Conservation (phyloP, 2,329 filamentous ascomycete genomes). For the Huntiella savannae region DNA sequence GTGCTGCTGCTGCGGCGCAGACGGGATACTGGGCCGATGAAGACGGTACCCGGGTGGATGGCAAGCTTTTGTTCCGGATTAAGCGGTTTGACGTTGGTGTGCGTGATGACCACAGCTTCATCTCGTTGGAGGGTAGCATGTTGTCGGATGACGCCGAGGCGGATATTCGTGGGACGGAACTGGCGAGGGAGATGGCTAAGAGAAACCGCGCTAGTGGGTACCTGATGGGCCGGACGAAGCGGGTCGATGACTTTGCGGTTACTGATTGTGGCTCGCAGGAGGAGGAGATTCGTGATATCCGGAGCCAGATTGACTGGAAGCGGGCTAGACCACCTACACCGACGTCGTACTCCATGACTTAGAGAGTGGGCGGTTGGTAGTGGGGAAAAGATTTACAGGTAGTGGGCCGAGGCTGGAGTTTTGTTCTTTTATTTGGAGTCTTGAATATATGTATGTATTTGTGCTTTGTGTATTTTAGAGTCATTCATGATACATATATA, state of each 20-base stretch:
- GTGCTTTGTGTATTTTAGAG: no score
- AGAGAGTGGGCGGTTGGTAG: background rate
- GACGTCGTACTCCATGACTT: slow-evolving; percentile 10
- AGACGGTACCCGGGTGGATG: slow-evolving; percentile 47
- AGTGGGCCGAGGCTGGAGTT: background rate
- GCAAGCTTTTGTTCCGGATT: slow-evolving; percentile 57
- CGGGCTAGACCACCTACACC: slow-evolving; percentile 9
- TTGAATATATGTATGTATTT: background rate
- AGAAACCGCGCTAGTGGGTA: slow-evolving; percentile 7
- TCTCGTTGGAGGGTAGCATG: slow-evolving; percentile 82
- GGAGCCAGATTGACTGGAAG: slow-evolving; percentile 10
- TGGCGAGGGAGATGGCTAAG: slow-evolving; percentile 13
- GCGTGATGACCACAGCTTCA: slow-evolving; percentile 56
- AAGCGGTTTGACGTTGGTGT: slow-evolving; percentile 67
- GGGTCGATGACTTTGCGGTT: slow-evolving; percentile 7
- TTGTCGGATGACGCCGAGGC: slow-evolving; percentile 48
- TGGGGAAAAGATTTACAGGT: background rate
- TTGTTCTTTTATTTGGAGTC: background rate
- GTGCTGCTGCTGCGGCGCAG: background rate
- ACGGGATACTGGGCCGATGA: slow-evolving; percentile 57
- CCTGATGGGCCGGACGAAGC: slow-evolving; percentile 2
- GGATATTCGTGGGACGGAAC: slow-evolving; percentile 27
- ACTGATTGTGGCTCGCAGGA: slow-evolving; percentile 10
- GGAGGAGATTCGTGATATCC: slow-evolving; percentile 10
- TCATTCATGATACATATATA: no score